Evolutionary conservation across 345 rosid species (phyloP).

Genomic region (Corchorus olitorius): DNA sequence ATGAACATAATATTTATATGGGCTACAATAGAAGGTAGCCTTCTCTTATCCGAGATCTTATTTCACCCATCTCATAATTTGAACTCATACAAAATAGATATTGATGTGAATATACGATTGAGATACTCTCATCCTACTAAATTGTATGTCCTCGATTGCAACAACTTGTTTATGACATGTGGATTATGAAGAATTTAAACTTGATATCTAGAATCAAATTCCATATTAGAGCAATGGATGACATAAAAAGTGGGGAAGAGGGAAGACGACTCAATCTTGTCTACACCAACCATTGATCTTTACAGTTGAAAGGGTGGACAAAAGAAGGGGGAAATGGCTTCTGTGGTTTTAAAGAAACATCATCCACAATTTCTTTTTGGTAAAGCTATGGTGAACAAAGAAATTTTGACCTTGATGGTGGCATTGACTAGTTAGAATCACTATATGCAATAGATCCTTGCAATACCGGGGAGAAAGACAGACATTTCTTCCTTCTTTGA

Average conservation of each 20-base stretch:
- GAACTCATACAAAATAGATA: too few species aligned
- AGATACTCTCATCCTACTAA: too few species aligned
- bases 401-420: constrained; percentile 3
- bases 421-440: neutral
- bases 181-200: neutral
- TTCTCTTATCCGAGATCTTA: too few species aligned
- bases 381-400: neutral
- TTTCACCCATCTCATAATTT: too few species aligned
- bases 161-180: too few species aligned
- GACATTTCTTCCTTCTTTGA: neutral
- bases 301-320: neutral
- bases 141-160: too few species aligned
- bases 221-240: neutral
- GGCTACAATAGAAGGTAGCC: too few species aligned
- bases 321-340: neutral
- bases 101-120: too few species aligned
- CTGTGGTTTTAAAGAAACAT: neutral
- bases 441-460: neutral
- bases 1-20: too few species aligned
- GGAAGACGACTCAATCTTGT: neutral
- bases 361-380: neutral
- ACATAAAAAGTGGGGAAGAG: constrained; percentile 2
- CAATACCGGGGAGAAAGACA: neutral
- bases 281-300: neutral
- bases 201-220: neutral